These are phyloP conservation scores for Amanita thiersii DNA, from an alignment of 768 basidiomycete genomes.

Conservation along the genomic window DNA sequence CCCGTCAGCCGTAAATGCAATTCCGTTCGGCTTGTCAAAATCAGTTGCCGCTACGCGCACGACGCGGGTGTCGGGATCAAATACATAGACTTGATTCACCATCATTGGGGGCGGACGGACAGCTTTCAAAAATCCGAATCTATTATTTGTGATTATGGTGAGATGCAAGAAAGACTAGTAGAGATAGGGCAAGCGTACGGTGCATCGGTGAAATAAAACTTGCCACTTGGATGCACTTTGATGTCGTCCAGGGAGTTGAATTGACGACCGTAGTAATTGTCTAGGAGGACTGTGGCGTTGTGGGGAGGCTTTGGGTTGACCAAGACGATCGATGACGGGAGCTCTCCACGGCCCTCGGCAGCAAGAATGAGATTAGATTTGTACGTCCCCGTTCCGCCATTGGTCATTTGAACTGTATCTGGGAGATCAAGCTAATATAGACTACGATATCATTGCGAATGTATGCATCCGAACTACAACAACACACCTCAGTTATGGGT, in stretches of 20 bases:
- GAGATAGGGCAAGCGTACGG: constrained; percentile 31
- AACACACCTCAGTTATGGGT: constrained; percentile 36
- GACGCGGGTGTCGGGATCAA: constrained; percentile 55
- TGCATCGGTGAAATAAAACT: constrained; percentile 70
- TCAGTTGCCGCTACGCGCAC: constrained; percentile 71
- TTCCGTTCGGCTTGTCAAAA: constrained; percentile 67
- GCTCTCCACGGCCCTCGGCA: constrained; percentile 55
- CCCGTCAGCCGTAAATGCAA: constrained; percentile 64
- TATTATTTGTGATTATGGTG: constrained; percentile 19
- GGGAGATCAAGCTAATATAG: constrained; percentile 44
- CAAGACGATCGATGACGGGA: constrained; percentile 54
- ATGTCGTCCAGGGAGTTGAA: constrained; percentile 81
- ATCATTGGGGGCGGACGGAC: constrained; percentile 62
- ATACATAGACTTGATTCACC: constrained; percentile 72
- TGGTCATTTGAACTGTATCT: constrained; percentile 61
- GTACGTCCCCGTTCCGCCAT: constrained; percentile 60
- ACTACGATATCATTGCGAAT: constrained; percentile 2
- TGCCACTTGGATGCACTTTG: constrained; percentile 64
- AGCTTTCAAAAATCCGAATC: constrained; percentile 55
- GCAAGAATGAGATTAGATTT: constrained; percentile 50
- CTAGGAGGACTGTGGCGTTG: constrained; percentile 61
- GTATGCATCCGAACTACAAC: too few species aligned
- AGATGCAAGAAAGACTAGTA: too few species aligned
- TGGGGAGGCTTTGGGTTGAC: constrained; percentile 58
- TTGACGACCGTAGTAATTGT: constrained; percentile 74